phyloP scores from a whole-genome alignment of 2,329 filamentous ascomycete species.

The Hymenoscyphus occultus region DNA sequence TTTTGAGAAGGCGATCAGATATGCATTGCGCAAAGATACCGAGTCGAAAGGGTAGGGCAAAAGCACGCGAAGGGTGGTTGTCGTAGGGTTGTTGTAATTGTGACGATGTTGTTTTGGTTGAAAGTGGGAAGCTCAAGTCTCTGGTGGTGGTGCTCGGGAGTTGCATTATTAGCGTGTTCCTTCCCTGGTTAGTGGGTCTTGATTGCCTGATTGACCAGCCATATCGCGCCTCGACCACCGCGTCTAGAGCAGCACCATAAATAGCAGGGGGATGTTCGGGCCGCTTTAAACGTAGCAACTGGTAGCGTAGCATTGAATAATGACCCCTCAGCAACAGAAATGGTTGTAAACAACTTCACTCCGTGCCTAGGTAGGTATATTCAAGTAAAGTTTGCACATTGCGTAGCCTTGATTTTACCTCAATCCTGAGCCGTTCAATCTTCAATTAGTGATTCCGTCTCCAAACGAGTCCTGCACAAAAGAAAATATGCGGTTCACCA shows the following conservation, averaged over 20 bases:
- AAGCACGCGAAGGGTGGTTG: slow-evolving; percentile 18
- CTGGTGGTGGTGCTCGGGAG: slow-evolving; percentile 3
- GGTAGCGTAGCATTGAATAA: too few species aligned
- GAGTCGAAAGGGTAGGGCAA: slow-evolving; percentile 17
- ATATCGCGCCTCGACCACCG: background rate
- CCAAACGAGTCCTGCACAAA: background rate
- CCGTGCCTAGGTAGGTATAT: too few species aligned
- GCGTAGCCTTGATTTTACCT: background rate
- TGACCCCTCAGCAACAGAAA: too few species aligned
- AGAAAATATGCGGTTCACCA: background rate
- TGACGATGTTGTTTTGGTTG: slow-evolving; percentile 7
- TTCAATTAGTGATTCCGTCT: background rate
- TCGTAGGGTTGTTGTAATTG: slow-evolving; percentile 12
- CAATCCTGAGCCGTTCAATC: background rate
- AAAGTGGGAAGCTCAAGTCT: background rate
- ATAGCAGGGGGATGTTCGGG: background rate
- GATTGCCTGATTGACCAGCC: background rate
- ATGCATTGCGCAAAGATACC: slow-evolving; percentile 26
- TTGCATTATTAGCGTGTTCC: slow-evolving; percentile 2
- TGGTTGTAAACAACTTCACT: too few species aligned
- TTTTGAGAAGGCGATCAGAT: slow-evolving; percentile 20
- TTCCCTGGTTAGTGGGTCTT: background rate
- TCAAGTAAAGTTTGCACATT: background rate
- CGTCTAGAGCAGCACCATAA: background rate
- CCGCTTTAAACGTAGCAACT: background rate